Conservation (phyloP, 164 flowering plant genomes). For the Magnolia officinalis region DNA sequence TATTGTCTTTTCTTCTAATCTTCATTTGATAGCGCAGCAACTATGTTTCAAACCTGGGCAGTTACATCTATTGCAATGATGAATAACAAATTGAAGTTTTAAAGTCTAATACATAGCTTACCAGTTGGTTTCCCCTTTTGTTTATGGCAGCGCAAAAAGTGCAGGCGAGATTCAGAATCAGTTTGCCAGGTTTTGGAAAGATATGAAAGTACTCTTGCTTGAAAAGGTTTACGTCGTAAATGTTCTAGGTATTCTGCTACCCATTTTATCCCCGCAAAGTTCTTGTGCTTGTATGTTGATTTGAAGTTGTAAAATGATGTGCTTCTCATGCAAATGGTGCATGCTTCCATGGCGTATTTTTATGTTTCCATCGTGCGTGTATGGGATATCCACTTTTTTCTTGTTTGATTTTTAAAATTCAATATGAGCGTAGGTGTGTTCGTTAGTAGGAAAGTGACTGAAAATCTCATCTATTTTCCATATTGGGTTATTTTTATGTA, state of each 20-base stretch:
- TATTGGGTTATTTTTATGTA: neutral
- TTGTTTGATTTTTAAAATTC: no score
- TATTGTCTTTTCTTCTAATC: neutral
- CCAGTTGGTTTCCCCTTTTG: neutral
- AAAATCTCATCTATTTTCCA: neutral
- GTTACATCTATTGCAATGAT: neutral
- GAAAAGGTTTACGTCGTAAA: slow-evolving; percentile 75
- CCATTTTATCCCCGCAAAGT: neutral
- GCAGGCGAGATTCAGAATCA: slow-evolving; percentile 20
- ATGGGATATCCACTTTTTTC: neutral
- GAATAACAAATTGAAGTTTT: neutral
- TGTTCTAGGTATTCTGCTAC: slow-evolving; percentile 61
- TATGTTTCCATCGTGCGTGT: neutral
- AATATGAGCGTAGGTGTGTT: neutral
- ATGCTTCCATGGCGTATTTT: neutral
- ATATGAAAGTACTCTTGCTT: slow-evolving; percentile 60
- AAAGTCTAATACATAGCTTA: neutral
- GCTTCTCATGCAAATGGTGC: neutral
- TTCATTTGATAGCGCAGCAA: neutral
- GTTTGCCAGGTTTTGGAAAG: slow-evolving; percentile 49
- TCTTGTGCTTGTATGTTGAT: neutral
- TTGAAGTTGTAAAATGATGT: neutral
- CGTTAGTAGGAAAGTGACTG: neutral
- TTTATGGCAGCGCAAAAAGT: slow-evolving; percentile 37
- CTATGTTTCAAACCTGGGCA: neutral